These are phyloP conservation scores for Colletotrichum sp. DNA, from an alignment of 2,329 filamentous ascomycete genomes.

Conservation along the genomic window DNA sequence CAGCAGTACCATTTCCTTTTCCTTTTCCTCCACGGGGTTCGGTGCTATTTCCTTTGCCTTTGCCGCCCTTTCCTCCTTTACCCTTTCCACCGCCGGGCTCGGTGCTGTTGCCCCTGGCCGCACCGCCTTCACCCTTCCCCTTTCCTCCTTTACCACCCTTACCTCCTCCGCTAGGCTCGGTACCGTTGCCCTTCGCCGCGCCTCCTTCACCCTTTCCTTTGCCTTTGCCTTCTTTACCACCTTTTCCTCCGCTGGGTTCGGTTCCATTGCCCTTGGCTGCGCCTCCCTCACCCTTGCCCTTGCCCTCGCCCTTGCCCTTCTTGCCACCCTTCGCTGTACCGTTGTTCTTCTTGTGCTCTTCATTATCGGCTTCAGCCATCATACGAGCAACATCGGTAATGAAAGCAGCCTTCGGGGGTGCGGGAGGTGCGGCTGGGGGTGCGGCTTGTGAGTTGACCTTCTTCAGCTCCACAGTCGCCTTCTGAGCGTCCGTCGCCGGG, in stretches of 20 bases:
- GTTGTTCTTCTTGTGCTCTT: background rate
- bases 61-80: background rate
- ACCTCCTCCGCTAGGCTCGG: background rate
- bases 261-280: background rate
- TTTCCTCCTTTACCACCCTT: background rate
- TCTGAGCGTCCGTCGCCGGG: constrained; percentile 6
- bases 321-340: background rate
- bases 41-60: background rate
- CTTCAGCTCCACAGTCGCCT: constrained; percentile 22
- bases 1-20: background rate
- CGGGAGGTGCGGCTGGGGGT: background rate
- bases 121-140: background rate
- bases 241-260: background rate
- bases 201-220: background rate
- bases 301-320: background rate
- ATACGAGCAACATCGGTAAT: background rate
- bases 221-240: background rate
- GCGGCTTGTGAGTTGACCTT: background rate
- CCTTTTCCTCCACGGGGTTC: background rate
- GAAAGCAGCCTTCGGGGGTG: background rate
- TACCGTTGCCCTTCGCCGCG: background rate
- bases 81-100: background rate
- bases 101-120: background rate
- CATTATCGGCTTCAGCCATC: background rate
- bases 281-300: background rate